Percentiles rank a stretch among this genome's conserved stretches.
Evolutionary conservation across 768 basidiomycete species (phyloP).

Genomic region (Gloeostereum incarnatum): DNA sequence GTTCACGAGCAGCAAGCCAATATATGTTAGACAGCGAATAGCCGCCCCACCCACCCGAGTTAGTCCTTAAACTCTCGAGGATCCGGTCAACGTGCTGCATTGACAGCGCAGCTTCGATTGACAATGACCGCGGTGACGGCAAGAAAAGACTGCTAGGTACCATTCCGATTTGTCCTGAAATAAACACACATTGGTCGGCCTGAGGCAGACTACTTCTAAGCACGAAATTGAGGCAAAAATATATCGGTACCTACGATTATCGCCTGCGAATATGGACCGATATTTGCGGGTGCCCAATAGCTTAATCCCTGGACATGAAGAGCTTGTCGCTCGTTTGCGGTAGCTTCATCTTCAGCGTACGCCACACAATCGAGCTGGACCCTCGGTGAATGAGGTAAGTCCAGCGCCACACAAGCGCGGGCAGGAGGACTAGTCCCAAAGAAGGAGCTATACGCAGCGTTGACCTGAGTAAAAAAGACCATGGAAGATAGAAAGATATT

Average conservation of each 20-base stretch:
- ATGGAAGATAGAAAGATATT: slow-evolving; percentile 81
- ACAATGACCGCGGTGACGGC: slow-evolving; percentile 47
- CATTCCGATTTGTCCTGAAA: slow-evolving; percentile 94
- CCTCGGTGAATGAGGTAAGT: slow-evolving; percentile 46
- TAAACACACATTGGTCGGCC: slow-evolving; percentile 70
- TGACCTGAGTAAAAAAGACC: slow-evolving; percentile 68
- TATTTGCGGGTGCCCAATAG: slow-evolving; percentile 99
- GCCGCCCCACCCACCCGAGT: slow-evolving; percentile 50
- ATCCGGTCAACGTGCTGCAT: slow-evolving; percentile 78
- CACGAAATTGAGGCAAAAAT: not conserved
- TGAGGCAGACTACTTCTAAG: slow-evolving; percentile 18
- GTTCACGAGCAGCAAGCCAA: slow-evolving; percentile 46
- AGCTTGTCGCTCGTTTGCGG: slow-evolving; percentile 43
- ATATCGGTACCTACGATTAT: slow-evolving; percentile 48
- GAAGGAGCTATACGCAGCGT: slow-evolving; percentile 67
- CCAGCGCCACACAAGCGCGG: slow-evolving; percentile 86
- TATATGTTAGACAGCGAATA: slow-evolving; percentile 58
- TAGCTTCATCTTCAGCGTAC: slow-evolving; percentile 29
- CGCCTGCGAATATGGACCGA: slow-evolving; percentile 96
- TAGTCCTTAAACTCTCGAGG: slow-evolving; percentile 44
- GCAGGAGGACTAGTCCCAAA: slow-evolving; percentile 92
- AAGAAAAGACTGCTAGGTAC: slow-evolving; percentile 66
- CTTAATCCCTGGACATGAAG: slow-evolving; percentile 94
- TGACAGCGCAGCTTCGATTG: slow-evolving; percentile 61
- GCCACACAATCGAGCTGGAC: slow-evolving; percentile 79